phyloP scores from a whole-genome alignment of 2,329 filamentous ascomycete genomes.

The Rosellinia necatrix region DNA sequence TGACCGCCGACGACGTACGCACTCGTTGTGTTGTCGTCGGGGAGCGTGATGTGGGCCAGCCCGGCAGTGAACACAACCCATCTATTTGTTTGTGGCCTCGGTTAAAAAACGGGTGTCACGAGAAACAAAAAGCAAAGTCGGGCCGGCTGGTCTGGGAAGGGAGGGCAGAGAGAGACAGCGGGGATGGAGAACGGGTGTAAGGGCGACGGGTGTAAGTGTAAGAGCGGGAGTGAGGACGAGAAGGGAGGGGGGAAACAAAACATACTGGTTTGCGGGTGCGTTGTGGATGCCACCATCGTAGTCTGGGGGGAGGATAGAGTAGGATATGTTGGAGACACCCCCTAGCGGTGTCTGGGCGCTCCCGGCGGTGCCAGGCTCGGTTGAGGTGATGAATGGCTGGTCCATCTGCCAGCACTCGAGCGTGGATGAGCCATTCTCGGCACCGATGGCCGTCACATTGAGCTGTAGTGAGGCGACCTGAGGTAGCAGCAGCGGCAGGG shows the following conservation, averaged over 20 bases:
- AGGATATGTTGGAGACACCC: constrained; percentile 41
- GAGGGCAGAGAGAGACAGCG: neutral
- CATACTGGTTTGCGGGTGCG: constrained; percentile 48
- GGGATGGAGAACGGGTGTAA: too few relatives aligned
- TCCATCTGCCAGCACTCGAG: constrained; percentile 52
- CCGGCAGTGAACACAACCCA: constrained; percentile 46
- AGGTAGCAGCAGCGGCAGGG: neutral
- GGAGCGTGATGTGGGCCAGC: constrained; percentile 48
- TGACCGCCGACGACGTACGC: constrained; percentile 46
- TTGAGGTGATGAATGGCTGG: constrained; percentile 42
- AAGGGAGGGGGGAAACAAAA: neutral
- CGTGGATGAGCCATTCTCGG: constrained; percentile 43
- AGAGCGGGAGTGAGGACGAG: too few relatives aligned
- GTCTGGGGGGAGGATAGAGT: constrained; percentile 42
- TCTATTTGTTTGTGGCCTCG: constrained; percentile 27
- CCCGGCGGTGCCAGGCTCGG: constrained; percentile 41
- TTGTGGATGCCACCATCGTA: constrained; percentile 49
- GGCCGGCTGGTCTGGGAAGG: neutral
- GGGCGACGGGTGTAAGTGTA: too few relatives aligned
- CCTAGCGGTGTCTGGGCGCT: constrained; percentile 40
- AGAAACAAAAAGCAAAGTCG: neutral
- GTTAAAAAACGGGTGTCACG: neutral
- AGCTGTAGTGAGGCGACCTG: constrained; percentile 31
- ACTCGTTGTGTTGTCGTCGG: constrained; percentile 39
- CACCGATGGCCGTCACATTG: constrained; percentile 47